Evolutionary conservation across 75 land plant genomes (phyloP).

Genomic region (Cunninghamia lanceolata): DNA sequence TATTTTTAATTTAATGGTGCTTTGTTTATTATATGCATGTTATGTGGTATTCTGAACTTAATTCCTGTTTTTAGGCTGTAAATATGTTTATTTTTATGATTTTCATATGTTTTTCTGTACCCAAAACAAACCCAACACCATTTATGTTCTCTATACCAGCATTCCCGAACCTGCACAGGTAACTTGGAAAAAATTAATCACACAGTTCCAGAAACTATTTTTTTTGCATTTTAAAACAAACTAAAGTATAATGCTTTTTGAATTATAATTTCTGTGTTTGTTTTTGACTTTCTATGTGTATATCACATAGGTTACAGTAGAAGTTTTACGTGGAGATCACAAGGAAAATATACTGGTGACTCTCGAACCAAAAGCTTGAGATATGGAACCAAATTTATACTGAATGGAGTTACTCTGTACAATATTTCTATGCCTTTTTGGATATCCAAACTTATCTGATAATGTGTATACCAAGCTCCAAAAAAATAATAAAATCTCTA

Average conservation of each 20-base stretch:
- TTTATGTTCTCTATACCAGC: no score
- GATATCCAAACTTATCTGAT: not conserved
- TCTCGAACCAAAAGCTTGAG: slow-evolving; percentile 27
- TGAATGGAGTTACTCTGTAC: not conserved
- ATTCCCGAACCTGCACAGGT: no score
- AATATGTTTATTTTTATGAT: no score
- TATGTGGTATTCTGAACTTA: no score
- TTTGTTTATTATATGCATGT: no score
- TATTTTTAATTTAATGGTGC: no score
- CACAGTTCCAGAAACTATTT: not conserved
- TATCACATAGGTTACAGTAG: slow-evolving; percentile 29
- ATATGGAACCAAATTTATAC: not conserved
- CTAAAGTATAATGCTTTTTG: not conserved
- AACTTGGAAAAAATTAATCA: not conserved
- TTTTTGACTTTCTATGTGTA: not conserved
- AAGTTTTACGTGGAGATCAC: slow-evolving; percentile 45
- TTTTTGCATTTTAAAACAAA: not conserved
- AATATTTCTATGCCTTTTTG: not conserved
- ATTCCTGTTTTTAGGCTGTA: no score
- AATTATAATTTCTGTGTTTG: not conserved
- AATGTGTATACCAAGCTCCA: not conserved
- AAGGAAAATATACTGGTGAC: slow-evolving; percentile 28
- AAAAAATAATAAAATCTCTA: not conserved
- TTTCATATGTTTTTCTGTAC: no score
- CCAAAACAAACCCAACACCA: no score